Conservation (phyloP, 345 rosid genomes). For the Salix exigua region DNA sequence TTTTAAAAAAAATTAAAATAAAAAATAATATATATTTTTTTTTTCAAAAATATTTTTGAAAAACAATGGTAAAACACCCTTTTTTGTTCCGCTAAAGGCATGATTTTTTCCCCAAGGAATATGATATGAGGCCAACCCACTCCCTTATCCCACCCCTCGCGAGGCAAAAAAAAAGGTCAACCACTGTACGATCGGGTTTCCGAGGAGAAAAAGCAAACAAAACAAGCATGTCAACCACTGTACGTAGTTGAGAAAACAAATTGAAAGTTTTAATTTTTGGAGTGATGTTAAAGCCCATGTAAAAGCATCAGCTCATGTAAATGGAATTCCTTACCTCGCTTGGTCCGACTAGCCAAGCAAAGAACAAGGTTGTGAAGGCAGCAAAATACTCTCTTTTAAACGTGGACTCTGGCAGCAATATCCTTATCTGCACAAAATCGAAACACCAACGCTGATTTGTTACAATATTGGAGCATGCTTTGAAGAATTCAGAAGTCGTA, state of each 20-base stretch:
- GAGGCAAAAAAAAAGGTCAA: too few relatives aligned
- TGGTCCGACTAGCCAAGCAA: conserved; percentile 82
- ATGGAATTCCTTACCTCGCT: conserved; percentile 49
- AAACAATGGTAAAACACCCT: too few relatives aligned
- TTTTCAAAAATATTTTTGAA: too few relatives aligned
- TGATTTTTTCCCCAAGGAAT: not conserved
- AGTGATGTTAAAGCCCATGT: not conserved
- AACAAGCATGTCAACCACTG: not conserved
- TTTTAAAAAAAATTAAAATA: too few relatives aligned
- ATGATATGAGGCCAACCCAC: not conserved
- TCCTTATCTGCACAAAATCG: conserved; percentile 43
- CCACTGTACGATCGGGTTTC: too few relatives aligned
- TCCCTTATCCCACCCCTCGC: too few relatives aligned
- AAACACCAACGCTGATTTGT: not conserved
- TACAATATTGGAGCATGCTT: not conserved
- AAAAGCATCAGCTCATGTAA: not conserved
- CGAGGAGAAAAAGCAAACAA: not conserved
- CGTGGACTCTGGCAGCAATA: conserved; percentile 54
- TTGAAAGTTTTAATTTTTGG: not conserved
- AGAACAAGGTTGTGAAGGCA: conserved; percentile 71
- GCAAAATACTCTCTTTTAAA: conserved; percentile 76
- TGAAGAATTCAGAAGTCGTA: not conserved
- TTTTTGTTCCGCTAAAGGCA: not conserved
- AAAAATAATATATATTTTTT: too few relatives aligned
- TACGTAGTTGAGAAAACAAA: not conserved